Evolutionary conservation across 2,329 filamentous ascomycete genomes (phyloP).

Genomic region (Cordyceps farinosa): DNA sequence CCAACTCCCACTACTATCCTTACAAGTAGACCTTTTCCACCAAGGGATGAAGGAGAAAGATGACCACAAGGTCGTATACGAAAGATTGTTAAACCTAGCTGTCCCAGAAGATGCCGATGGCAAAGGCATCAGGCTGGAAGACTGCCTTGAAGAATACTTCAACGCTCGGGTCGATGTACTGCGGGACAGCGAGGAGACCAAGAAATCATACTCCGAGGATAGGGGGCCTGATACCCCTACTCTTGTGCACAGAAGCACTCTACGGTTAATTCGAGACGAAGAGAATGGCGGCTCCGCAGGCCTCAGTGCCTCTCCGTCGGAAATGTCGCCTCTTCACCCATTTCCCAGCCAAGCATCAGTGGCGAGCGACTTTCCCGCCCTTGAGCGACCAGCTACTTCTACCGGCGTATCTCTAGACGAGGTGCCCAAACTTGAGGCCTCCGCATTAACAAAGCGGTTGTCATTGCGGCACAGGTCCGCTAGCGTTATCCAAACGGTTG

Average conservation of each 20-base stretch:
- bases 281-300: slow-evolving; percentile 32
- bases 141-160: slow-evolving; percentile 91
- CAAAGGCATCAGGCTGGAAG: slow-evolving; percentile 74
- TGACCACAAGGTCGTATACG: slow-evolving; percentile 93
- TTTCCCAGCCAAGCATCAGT: slow-evolving; percentile 11
- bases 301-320: slow-evolving; percentile 32
- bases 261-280: slow-evolving; percentile 34
- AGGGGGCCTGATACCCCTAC: slow-evolving; percentile 23
- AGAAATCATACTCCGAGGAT: slow-evolving; percentile 36
- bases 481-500: slow-evolving; percentile 60
- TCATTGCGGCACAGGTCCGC: slow-evolving; percentile 46
- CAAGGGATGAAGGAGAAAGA: slow-evolving; percentile 80
- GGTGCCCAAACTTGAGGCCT: slow-evolving; percentile 17
- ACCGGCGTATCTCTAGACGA: not conserved
- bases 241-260: slow-evolving; percentile 30
- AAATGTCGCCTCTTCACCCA: slow-evolving; percentile 25
- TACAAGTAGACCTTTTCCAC: slow-evolving; percentile 94
- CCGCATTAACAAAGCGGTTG: slow-evolving; percentile 32
- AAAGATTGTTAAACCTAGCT: slow-evolving; percentile 83
- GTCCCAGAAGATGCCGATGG: slow-evolving; percentile 74
- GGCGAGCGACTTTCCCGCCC: slow-evolving; percentile 4
- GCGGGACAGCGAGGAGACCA: slow-evolving; percentile 61
- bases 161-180: slow-evolving; percentile 90
- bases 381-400: slow-evolving; percentile 7
- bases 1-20: slow-evolving; percentile 77